Evolutionary conservation across 176 grass and related monocot genomes (phyloP).

Genomic region (Triticum timopheevii): DNA sequence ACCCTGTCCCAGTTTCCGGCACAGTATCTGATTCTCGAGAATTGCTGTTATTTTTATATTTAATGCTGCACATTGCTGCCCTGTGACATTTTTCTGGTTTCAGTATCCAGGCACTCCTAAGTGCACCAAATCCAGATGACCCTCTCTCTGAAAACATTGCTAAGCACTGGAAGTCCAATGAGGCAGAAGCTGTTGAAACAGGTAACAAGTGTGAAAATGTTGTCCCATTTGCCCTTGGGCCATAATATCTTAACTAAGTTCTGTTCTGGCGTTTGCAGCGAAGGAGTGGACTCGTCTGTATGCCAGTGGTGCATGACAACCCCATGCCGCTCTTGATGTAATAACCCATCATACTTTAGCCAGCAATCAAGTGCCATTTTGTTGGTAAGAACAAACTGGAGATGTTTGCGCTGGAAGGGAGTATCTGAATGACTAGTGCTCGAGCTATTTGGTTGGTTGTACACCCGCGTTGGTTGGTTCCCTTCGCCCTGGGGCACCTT

Average conservation of each 20-base stretch:
- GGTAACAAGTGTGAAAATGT: conserved; percentile 36
- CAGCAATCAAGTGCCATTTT: conserved; percentile 42
- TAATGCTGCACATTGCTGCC: background rate
- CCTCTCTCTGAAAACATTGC: conserved; percentile 97
- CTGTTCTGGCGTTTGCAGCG: conserved; percentile 52
- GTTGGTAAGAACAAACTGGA: conserved; percentile 53
- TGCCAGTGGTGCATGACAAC: conserved; percentile 60
- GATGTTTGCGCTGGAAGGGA: conserved; percentile 42
- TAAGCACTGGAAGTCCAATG: conserved; percentile 97
- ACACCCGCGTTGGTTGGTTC: conserved; percentile 48
- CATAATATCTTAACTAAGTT: background rate
- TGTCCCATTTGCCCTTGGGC: background rate
- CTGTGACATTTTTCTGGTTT: conserved; percentile 27
- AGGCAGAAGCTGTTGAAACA: conserved; percentile 96
- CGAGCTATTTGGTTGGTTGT: conserved; percentile 50
- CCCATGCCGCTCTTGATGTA: conserved; percentile 27
- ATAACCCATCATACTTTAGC: conserved; percentile 45
- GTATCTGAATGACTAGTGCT: conserved; percentile 37
- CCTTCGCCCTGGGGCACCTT: conserved; percentile 41
- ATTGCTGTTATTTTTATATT: conserved; percentile 6
- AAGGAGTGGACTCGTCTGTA: conserved; percentile 97
- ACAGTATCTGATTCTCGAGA: background rate
- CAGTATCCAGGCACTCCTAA: conserved; percentile 97
- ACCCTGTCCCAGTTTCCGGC: background rate
- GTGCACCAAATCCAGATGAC: conserved; percentile 96